Percentiles rank a stretch among this genome's conserved stretches.
Evolutionary conservation across 139 green algal genomes (phyloP).

Genomic region (Nannochloris sp.): DNA sequence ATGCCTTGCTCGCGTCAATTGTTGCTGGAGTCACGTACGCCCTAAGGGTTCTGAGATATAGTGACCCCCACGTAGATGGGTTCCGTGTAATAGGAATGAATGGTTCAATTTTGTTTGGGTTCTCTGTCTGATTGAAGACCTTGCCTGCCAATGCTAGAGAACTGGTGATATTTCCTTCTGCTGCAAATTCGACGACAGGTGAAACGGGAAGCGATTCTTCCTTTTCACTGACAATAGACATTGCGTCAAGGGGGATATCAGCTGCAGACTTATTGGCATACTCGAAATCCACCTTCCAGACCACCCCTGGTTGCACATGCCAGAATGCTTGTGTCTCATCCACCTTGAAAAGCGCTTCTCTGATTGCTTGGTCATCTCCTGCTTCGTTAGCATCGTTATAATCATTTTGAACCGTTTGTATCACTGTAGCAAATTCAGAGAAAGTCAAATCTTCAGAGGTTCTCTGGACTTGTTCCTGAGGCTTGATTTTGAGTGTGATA

Average conservation of each 20-base stretch:
- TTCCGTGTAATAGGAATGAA: too few species aligned
- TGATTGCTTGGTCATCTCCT: slow-evolving; percentile 6
- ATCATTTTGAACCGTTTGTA: slow-evolving; percentile 24
- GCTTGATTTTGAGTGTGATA: slow-evolving; percentile 37
- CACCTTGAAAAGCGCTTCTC: slow-evolving; percentile 8
- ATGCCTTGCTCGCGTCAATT: slow-evolving; percentile 19
- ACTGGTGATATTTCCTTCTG: too few species aligned
- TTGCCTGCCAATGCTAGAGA: too few species aligned
- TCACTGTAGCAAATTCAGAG: slow-evolving; percentile 1
- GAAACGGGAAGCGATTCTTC: not conserved
- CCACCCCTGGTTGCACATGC: slow-evolving; percentile 18
- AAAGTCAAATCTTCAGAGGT: slow-evolving; percentile 13
- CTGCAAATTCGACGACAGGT: slow-evolving; percentile 23
- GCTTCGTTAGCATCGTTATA: slow-evolving; percentile 20
- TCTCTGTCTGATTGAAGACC: too few species aligned
- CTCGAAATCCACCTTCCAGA: slow-evolving; percentile 23
- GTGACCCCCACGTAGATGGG: too few species aligned
- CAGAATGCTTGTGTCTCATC: slow-evolving; percentile 40
- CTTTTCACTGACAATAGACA: not conserved
- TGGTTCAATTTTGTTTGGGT: too few species aligned
- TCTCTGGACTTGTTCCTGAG: slow-evolving; percentile 17
- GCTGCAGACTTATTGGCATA: slow-evolving; percentile 22
- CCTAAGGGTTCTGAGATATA: too few species aligned
- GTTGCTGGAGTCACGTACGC: slow-evolving; percentile 14
- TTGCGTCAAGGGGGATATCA: slow-evolving; percentile 19